Conservation (phyloP, 2,329 filamentous ascomycete species). For the Diaporthe vexans region DNA sequence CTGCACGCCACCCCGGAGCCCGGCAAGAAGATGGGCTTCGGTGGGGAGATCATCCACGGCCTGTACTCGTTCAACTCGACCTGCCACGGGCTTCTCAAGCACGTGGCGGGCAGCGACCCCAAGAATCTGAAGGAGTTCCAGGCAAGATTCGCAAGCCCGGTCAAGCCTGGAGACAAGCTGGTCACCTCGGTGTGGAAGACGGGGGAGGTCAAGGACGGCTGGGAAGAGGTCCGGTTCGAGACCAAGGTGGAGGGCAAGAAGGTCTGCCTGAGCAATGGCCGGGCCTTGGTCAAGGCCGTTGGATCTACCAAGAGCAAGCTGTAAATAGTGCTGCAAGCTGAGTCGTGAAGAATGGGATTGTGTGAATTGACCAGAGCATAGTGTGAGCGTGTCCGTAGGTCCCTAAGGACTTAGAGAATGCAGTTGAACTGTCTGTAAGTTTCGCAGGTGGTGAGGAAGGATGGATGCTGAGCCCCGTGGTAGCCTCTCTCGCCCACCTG, state of each 20-base stretch:
- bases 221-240: conserved; percentile 87
- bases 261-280: conserved; percentile 88
- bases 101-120: conserved; percentile 82
- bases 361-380: background rate
- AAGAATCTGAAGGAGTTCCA: conserved; percentile 90
- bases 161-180: conserved; percentile 86
- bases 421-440: background rate
- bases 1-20: conserved; percentile 90
- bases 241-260: conserved; percentile 84
- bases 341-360: background rate
- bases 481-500: too few relatives aligned
- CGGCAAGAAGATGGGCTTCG: conserved; percentile 90
- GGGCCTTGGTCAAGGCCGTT: conserved; percentile 80
- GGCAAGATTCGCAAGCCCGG: conserved; percentile 87
- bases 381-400: background rate
- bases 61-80: conserved; percentile 89
- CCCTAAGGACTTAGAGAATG: background rate
- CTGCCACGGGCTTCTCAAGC: conserved; percentile 79
- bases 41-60: conserved; percentile 90
- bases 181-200: conserved; percentile 86
- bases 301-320: conserved; percentile 72
- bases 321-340: conserved; percentile 53
- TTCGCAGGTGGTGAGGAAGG: background rate
- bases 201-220: conserved; percentile 76
- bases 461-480: background rate